Evolutionary conservation across 805 yeast species (phyloP).

Genomic region (Candida methanosorbosa): DNA sequence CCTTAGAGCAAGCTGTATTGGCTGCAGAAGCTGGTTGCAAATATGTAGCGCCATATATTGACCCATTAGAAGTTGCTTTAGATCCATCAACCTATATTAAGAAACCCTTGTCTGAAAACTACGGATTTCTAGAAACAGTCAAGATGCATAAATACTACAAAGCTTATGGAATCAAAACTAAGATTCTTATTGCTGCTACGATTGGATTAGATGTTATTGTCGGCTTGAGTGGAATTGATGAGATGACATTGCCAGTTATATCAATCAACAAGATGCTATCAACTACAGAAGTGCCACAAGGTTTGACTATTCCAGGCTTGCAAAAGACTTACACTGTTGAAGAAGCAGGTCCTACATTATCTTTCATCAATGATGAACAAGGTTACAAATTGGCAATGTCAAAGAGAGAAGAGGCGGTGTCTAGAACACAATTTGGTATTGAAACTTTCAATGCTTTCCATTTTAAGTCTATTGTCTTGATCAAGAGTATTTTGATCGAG

Average conservation of each 20-base stretch:
- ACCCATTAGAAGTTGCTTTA: slow-evolving; percentile 16
- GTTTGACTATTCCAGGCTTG: slow-evolving; percentile 14
- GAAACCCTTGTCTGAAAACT: slow-evolving; percentile 17
- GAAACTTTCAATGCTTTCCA: slow-evolving; percentile 10
- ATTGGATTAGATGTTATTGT: slow-evolving; percentile 19
- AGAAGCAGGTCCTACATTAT: slow-evolving; percentile 15
- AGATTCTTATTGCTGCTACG: slow-evolving; percentile 25
- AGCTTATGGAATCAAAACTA: slow-evolving; percentile 21
- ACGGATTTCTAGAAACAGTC: slow-evolving; percentile 4
- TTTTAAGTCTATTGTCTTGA: slow-evolving; percentile 7
- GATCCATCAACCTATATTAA: slow-evolving; percentile 18
- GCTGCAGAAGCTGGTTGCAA: slow-evolving; percentile 29
- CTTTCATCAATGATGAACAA: slow-evolving; percentile 13
- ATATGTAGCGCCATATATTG: slow-evolving; percentile 28
- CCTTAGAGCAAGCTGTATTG: slow-evolving; percentile 25
- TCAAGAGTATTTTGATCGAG: slow-evolving; percentile 10
- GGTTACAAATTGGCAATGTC: slow-evolving; percentile 7
- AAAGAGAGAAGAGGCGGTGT: slow-evolving; percentile 9
- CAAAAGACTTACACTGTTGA: slow-evolving; percentile 8
- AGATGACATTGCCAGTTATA: slow-evolving; percentile 22
- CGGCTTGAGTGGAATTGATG: slow-evolving; percentile 27
- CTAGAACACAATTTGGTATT: slow-evolving; percentile 12
- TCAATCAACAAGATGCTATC: slow-evolving; percentile 19
- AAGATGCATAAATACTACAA: slow-evolving; percentile 26
- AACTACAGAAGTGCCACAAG: slow-evolving; percentile 16